Base-by-base conservation (phyloP, 108 stramenopile species). In the Skeletonema menzelii region DNA sequence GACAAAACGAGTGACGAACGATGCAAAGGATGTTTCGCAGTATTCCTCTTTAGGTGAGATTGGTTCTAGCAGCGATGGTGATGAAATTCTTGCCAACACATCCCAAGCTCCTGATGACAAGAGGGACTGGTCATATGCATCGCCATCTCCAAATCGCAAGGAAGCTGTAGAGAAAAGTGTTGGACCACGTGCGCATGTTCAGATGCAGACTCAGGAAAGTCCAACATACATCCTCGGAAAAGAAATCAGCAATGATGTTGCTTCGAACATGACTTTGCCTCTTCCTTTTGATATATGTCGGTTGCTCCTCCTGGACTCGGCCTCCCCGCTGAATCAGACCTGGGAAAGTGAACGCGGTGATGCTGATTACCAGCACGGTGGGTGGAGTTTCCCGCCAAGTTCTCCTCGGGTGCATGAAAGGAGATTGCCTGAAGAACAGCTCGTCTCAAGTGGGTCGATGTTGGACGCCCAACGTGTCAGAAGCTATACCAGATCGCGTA, bases 261-360 rank as follows among this genome's bases (percentile, higher is more conserved):
- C 78, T 56, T 79, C 85, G 27, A 82, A 86, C 20, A 75, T 90
- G 27, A 77, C 70, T 17, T 30, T 94, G 20, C 86, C 88, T 12
- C 68, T 91, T 35, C 86, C 89, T 27, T 73, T 94, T 56, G 77
- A 89, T 15, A 64, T 91, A 8, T 91, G 93, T 64, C 77, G 93
- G 59, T 86, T 88, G 2, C 56, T 94, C 13, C 57, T 94, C 8
- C 59, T 94, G 47, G 90, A 91, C 64, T 88, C 88, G 13, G 84
- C 80, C n/a, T 94, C 93, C 22, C 90, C 90, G 1, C 82, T 91
- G 31, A 89, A 87, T 47, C 75, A 77, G n/a, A 72, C 75, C 35
- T 94, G 93, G 93, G 91, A 91, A 56, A 71, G 79, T 15, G 86
- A 85, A 34, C 82, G 93, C 12, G 90, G 86, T 0, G 93, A 94